These are phyloP conservation scores for Ensete glaucum DNA, from an alignment of 176 grass and related monocot genomes.

Conservation along the genomic window DNA sequence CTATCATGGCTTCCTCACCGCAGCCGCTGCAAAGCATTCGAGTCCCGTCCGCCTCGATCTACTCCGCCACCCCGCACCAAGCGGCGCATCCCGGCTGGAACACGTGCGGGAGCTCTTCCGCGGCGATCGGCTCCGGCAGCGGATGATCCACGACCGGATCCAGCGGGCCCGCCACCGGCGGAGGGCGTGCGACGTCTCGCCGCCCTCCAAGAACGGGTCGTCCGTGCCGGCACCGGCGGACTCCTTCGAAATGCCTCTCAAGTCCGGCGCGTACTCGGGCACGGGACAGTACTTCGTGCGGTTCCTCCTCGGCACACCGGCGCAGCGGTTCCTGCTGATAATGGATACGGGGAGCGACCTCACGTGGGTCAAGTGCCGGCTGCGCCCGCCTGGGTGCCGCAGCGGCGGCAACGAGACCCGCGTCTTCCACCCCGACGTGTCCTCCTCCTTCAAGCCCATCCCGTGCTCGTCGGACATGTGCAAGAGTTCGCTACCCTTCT, in stretches of 20 bases:
- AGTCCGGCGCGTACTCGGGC: slow-evolving; percentile 32
- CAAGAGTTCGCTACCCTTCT: slow-evolving; percentile 47
- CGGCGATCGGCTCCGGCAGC: not conserved
- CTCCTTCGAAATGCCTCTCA: slow-evolving; percentile 64
- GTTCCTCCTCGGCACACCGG: slow-evolving; percentile 76
- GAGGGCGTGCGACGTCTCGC: not conserved
- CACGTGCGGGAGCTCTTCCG: not conserved
- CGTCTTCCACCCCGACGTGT: slow-evolving; percentile 30
- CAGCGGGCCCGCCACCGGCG: not conserved
- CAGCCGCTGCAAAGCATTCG: not conserved
- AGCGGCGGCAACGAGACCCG: slow-evolving; percentile 6
- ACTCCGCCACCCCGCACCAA: not conserved
- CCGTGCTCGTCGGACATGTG: slow-evolving; percentile 52
- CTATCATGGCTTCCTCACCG: not conserved
- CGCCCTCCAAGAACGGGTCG: not conserved
- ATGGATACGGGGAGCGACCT: slow-evolving; percentile 69
- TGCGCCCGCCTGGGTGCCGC: not conserved
- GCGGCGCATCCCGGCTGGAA: not conserved
- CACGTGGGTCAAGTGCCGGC: slow-evolving; percentile 82
- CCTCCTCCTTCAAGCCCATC: slow-evolving; percentile 41
- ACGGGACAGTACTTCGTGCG: slow-evolving; percentile 64
- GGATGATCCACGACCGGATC: not conserved
- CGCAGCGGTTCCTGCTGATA: slow-evolving; percentile 38
- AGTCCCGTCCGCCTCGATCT: not conserved
- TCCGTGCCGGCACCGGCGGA: not conserved